Percentiles rank a stretch among this genome's conserved stretches.
Conservation (phyloP, 257 asterid species). For the Cynanchum wilfordii region DNA sequence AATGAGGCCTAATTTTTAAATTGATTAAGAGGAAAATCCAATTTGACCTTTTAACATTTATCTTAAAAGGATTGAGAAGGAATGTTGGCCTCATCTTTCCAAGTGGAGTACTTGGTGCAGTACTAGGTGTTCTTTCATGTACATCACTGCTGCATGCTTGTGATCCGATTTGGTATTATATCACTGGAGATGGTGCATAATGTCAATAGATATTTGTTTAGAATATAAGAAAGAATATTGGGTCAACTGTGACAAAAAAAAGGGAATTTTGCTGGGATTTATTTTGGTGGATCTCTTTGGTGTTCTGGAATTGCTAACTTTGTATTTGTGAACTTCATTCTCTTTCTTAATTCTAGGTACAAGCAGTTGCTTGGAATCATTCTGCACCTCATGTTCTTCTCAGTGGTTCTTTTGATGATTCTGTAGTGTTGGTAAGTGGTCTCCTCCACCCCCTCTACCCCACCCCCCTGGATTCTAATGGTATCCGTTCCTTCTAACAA, state of each 20-base stretch:
- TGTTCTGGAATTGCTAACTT: background rate
- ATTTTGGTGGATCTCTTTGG: background rate
- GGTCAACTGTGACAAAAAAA: background rate
- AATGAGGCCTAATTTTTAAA: background rate
- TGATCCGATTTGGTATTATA: background rate
- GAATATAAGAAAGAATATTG: background rate
- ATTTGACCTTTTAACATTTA: background rate
- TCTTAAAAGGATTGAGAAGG: background rate
- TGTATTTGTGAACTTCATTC: background rate
- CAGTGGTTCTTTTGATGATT: constrained; percentile 82
- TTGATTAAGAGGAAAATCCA: background rate
- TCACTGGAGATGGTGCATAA: background rate
- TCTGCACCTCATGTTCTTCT: constrained; percentile 74
- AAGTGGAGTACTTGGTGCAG: background rate
- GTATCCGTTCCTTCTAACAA: background rate
- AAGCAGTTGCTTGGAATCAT: constrained; percentile 89
- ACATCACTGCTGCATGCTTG: background rate
- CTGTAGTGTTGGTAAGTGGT: constrained; percentile 56
- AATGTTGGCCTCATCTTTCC: background rate
- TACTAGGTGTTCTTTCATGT: no score
- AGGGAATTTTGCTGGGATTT: background rate
- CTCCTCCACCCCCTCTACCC: background rate
- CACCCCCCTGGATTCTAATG: background rate
- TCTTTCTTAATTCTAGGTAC: constrained; percentile 45
- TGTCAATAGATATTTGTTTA: background rate